Conservation (phyloP, 306 rosid genomes). For the Medicago lupulina region DNA sequence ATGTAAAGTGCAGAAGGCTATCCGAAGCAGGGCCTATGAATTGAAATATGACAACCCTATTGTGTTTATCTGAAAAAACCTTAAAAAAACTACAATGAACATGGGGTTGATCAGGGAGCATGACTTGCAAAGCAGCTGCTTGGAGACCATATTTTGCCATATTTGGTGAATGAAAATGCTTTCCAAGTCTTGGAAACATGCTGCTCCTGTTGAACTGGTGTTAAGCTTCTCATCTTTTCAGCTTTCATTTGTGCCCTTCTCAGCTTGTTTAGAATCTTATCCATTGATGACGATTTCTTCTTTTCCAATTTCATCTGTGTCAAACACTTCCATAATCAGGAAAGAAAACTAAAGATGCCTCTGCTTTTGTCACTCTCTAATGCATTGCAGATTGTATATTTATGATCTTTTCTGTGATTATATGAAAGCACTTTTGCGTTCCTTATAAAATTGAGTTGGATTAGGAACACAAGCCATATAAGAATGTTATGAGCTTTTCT, state of each 20-base stretch:
- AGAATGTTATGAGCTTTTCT: slow-evolving; percentile 14
- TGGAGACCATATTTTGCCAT: slow-evolving; percentile 42
- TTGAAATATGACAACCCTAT: slow-evolving; percentile 23
- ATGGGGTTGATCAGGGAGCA: slow-evolving; percentile 27
- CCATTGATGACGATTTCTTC: slow-evolving; percentile 82
- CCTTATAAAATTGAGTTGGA: background rate
- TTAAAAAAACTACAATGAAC: slow-evolving; percentile 21
- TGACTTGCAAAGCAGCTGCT: slow-evolving; percentile 46
- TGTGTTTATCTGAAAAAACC: background rate
- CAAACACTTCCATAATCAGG: slow-evolving; percentile 39
- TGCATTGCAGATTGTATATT: background rate
- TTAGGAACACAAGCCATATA: background rate
- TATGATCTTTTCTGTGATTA: background rate
- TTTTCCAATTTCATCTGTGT: slow-evolving; percentile 85
- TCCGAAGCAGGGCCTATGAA: slow-evolving; percentile 14
- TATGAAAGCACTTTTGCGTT: background rate
- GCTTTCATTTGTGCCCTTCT: slow-evolving; percentile 77
- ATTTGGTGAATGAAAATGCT: slow-evolving; percentile 41
- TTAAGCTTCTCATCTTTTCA: slow-evolving; percentile 68
- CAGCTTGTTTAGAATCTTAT: slow-evolving; percentile 76
- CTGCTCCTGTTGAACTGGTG: slow-evolving; percentile 32
- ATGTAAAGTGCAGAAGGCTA: slow-evolving; percentile 8
- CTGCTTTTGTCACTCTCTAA: background rate
- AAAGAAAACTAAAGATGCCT: background rate
- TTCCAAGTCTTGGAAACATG: slow-evolving; percentile 41